Percentiles rank a stretch among this genome's conserved stretches.
Conservation (phyloP, 2,329 filamentous ascomycete species). For the Colletotrichum liriopes region DNA sequence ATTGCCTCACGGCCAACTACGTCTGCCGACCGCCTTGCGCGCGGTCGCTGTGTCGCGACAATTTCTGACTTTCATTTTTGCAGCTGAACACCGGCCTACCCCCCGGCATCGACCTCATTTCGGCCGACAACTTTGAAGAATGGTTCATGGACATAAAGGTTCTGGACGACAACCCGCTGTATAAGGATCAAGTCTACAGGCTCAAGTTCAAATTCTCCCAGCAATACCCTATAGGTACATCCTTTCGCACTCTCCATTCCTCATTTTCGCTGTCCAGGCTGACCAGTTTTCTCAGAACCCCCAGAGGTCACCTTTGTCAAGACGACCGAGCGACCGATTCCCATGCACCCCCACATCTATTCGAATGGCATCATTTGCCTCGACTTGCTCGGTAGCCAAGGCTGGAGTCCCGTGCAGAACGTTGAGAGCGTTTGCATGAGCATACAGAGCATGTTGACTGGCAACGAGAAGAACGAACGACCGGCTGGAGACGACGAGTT, state of each 20-base stretch:
- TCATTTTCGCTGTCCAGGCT: not conserved
- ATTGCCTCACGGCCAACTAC: not conserved
- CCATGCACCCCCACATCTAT: conserved; percentile 98
- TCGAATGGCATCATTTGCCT: conserved; percentile 99
- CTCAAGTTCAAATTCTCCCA: conserved; percentile 89
- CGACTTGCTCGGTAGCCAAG: conserved; percentile 87
- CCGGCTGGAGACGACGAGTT: conserved; percentile 94
- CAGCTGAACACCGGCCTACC: conserved; percentile 65
- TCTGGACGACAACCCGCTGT: conserved; percentile 91
- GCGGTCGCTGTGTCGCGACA: conserved; percentile 4
- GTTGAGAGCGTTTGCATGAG: conserved; percentile 98
- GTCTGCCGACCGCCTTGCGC: conserved; percentile 4
- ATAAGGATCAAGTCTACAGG: conserved; percentile 83
- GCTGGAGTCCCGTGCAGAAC: conserved; percentile 97
- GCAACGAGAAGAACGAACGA: conserved; percentile 91
- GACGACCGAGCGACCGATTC: conserved; percentile 77
- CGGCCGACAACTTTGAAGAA: conserved; percentile 86
- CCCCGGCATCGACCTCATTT: conserved; percentile 83
- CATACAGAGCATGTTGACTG: conserved; percentile 97
- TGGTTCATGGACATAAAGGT: conserved; percentile 96
- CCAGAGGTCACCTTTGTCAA: conserved; percentile 93
- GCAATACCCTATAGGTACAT: conserved; percentile 89
- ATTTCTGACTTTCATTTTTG: conserved; percentile 10
- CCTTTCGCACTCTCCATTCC: conserved; percentile 6
- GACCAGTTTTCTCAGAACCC: conserved; percentile 73